Conservation (phyloP, 202 grass and related monocot species). For the Eragrostis tef region DNA sequence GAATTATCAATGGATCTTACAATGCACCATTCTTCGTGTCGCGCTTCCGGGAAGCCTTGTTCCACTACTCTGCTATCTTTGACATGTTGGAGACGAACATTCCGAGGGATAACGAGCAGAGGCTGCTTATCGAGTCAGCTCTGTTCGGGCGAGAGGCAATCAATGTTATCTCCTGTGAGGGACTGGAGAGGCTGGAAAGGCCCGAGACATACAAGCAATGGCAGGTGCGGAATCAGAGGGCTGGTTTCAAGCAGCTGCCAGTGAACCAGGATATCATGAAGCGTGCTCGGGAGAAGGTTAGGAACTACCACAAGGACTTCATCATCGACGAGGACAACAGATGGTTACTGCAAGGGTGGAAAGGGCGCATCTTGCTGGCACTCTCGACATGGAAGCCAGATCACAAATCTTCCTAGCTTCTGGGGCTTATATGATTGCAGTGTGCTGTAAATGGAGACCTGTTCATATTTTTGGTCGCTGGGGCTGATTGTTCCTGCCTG, state of each 20-base stretch:
- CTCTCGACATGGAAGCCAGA: constrained; percentile 81
- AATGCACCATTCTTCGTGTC: constrained; percentile 84
- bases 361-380: constrained; percentile 73
- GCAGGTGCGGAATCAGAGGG: constrained; percentile 68
- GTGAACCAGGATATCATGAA: constrained; percentile 77
- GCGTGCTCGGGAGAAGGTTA: constrained; percentile 61
- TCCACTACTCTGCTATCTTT: constrained; percentile 75
- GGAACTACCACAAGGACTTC: constrained; percentile 84
- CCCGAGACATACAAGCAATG: constrained; percentile 93
- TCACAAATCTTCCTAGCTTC: constrained; percentile 45
- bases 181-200: constrained; percentile 87
- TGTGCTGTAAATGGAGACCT: constrained; percentile 47
- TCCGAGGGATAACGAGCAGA: constrained; percentile 63
- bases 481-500: constrained; percentile 52
- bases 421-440: neutral
- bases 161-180: constrained; percentile 89
- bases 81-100: constrained; percentile 85
- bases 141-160: constrained; percentile 70
- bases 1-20: constrained; percentile 77
- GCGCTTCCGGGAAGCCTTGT: constrained; percentile 89
- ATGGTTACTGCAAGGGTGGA: constrained; percentile 95
- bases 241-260: constrained; percentile 76
- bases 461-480: constrained; percentile 47
- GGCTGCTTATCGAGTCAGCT: constrained; percentile 67
- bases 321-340: constrained; percentile 69